A percentile compares a stretch with the other conserved stretches of the same genome.
phyloP scores from a whole-genome alignment of 805 yeast genomes.

The Blastobotrys americana region DNA sequence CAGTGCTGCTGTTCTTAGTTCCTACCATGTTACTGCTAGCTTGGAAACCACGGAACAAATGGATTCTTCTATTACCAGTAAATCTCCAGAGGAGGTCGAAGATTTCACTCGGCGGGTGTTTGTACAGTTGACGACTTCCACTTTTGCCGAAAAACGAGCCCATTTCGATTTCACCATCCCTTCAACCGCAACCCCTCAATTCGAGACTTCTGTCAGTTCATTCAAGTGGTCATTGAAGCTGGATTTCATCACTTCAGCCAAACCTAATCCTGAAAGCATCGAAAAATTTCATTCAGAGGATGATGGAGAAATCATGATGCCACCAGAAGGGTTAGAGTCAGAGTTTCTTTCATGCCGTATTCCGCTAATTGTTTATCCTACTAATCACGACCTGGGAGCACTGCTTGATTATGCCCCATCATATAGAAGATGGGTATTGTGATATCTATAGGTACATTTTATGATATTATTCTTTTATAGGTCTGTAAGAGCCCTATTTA shows the following conservation, averaged over 20 bases:
- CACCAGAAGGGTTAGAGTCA: slow-evolving; percentile 15
- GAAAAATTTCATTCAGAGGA: slow-evolving; percentile 28
- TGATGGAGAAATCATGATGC: slow-evolving; percentile 13
- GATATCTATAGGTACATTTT: background rate
- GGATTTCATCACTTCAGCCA: slow-evolving; percentile 25
- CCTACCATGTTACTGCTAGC: slow-evolving; percentile 35
- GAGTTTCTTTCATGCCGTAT: slow-evolving; percentile 36
- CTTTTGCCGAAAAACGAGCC: slow-evolving; percentile 19
- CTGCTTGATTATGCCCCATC: slow-evolving; percentile 26
- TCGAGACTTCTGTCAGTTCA: slow-evolving; percentile 26
- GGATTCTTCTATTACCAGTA: slow-evolving; percentile 23
- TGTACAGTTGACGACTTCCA: slow-evolving; percentile 21
- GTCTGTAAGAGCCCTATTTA: background rate
- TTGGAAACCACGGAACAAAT: slow-evolving; percentile 34
- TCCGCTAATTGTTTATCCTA: slow-evolving; percentile 41
- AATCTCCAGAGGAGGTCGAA: slow-evolving; percentile 18
- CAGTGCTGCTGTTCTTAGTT: slow-evolving; percentile 23
- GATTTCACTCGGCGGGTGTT: slow-evolving; percentile 23
- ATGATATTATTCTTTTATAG: background rate
- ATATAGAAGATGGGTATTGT: slow-evolving; percentile 11
- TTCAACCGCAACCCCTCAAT: slow-evolving; percentile 31
- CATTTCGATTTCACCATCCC: slow-evolving; percentile 29
- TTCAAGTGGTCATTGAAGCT: slow-evolving; percentile 28
- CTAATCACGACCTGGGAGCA: slow-evolving; percentile 44
- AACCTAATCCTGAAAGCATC: slow-evolving; percentile 3